A percentile compares a stretch with the other conserved stretches of the same genome.
phyloP scores from a whole-genome alignment of 78 protist genomes.

The Cavenderia fasciculata region DNA sequence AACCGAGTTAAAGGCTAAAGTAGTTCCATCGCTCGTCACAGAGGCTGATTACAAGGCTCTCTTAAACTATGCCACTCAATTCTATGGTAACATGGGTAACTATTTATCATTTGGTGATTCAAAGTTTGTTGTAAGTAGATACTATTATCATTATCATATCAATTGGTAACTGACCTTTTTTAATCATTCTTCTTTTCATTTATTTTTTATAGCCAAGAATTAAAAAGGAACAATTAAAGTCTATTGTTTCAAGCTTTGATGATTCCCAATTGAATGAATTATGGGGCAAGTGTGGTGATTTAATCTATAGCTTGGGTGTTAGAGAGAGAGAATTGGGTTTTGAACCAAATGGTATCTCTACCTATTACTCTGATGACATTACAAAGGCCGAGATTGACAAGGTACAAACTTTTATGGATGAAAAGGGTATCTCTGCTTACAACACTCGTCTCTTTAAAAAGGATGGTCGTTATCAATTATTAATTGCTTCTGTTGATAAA shows the following conservation, averaged over 20 bases:
- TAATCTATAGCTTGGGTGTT: slow-evolving; percentile 41
- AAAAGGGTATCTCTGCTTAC: slow-evolving; percentile 38
- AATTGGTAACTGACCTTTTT: neutral
- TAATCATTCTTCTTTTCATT: neutral
- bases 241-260: neutral
- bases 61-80: slow-evolving; percentile 29
- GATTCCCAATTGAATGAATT: neutral
- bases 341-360: slow-evolving; percentile 54
- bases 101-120: slow-evolving; percentile 89
- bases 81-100: slow-evolving; percentile 90
- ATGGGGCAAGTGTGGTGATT: slow-evolving; percentile 52
- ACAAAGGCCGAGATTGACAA: slow-evolving; percentile 59
- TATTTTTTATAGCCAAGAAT: slow-evolving; percentile 36
- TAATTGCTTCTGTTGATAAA: slow-evolving; percentile 42
- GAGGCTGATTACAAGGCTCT: slow-evolving; percentile 5
- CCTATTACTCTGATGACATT: slow-evolving; percentile 78
- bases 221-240: slow-evolving; percentile 14
- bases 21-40: slow-evolving; percentile 18
- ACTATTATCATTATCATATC: neutral
- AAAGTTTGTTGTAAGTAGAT: slow-evolving; percentile 62
- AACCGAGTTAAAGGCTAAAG: neutral
- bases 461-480: slow-evolving; percentile 36
- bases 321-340: slow-evolving; percentile 46
- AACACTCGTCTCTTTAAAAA: slow-evolving; percentile 69
- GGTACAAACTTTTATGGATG: slow-evolving; percentile 72